phyloP scores from a whole-genome alignment of 768 basidiomycete genomes.

The Amanita brunnescens region DNA sequence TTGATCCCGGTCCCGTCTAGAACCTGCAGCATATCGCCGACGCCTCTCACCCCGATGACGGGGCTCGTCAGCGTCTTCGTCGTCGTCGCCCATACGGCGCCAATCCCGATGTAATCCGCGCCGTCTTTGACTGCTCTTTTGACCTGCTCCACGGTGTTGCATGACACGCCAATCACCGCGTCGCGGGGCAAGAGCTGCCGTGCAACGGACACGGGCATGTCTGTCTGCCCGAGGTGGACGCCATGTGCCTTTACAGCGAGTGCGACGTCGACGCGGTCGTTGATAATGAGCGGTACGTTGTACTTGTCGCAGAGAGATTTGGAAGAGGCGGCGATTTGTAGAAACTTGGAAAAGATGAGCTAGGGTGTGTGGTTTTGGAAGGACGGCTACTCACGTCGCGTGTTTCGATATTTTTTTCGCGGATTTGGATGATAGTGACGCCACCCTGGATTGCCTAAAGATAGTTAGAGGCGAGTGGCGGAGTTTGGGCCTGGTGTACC shows the following conservation, averaged over 20 bases:
- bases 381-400: constrained; percentile 48
- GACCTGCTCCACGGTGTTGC: constrained; percentile 61
- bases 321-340: constrained; percentile 59
- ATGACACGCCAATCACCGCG: constrained; percentile 75
- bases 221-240: constrained; percentile 85
- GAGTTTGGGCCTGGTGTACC: constrained; percentile 26
- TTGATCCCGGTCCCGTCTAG: constrained; percentile 57
- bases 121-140: constrained; percentile 49
- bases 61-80: constrained; percentile 68
- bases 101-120: constrained; percentile 85
- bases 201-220: constrained; percentile 65
- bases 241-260: constrained; percentile 69
- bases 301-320: constrained; percentile 70
- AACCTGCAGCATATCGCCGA: constrained; percentile 55
- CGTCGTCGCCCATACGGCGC: constrained; percentile 71
- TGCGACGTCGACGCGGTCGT: constrained; percentile 83
- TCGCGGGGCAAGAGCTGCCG: constrained; percentile 58
- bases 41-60: constrained; percentile 63
- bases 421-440: constrained; percentile 82
- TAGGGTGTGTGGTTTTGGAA: neutral
- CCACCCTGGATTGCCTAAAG: constrained; percentile 72
- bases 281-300: constrained; percentile 77
- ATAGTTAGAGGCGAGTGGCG: neutral
- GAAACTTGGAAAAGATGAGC: constrained; percentile 42
- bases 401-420: constrained; percentile 81